Evolutionary conservation across 1,284 basidiomycete genomes (phyloP), one percentile per base, ranked within the genome.

Genomic region (Naganishia sp.): DNA sequence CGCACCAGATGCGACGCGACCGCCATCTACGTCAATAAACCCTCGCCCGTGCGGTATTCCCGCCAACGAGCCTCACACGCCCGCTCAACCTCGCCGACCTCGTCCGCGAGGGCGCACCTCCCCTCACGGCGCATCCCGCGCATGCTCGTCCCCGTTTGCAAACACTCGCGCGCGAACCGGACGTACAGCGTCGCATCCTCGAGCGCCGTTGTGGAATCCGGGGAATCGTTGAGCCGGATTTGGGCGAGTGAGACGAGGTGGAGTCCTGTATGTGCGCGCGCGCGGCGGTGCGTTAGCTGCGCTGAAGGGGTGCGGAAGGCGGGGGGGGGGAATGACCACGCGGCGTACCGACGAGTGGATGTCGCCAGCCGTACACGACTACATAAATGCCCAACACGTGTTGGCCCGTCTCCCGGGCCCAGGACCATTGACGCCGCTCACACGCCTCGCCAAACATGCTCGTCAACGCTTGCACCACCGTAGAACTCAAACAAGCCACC

Each of bases 331-430:
- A 6, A 9, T 39, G 10, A n/a, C n/a, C n/a, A n/a, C n/a, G n/a
- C n/a, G 35, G 53, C 67, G 63, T 47, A 68, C 67, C 67, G 35
- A 66, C 64, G 3, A 68, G 43, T 6, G 67, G 67, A 45, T 63
- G 41, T 17, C 64, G 47, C 67, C 67, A 68, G 18, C 67, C 67
- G 23, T 68, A 68, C 3, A 66, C 49, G 18, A 61, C 23, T 6
- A 28, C 67, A 55, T 68, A 68, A 28, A 68, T 58, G 2, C 39
- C 64, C n/a, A 66, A 35, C 6, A 68, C 39, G 53, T 68, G 64
- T 11, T 54, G 25, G n/a, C 67, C 67, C n/a, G 54, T 43, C 41
- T 32, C 18, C 32, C 21, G 42, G 3, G 67, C 64, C 9, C 61
- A 17, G 5, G 31, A 17, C 67, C 67, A 68, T 13, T 63, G 15